Evolutionary conservation across 257 asterid species (phyloP).

Genomic region (Rauvolfia tetraphylla): DNA sequence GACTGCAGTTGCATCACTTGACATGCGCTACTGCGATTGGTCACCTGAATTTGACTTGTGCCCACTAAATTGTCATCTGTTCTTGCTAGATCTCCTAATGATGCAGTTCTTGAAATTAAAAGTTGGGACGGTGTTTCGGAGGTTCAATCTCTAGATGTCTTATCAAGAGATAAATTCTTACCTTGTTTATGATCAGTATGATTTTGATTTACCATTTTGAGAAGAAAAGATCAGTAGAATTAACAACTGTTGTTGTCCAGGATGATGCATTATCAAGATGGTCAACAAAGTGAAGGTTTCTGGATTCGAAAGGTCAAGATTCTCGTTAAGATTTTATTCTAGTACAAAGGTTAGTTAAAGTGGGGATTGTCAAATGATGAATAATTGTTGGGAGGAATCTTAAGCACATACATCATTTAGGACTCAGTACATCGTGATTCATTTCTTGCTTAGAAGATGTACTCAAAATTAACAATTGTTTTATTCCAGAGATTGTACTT

Average conservation of each 20-base stretch:
- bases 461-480: background rate
- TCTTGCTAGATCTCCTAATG: too few relatives aligned
- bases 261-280: constrained; percentile 2
- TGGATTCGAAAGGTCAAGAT: constrained; percentile 16
- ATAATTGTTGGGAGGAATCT: constrained; percentile 16
- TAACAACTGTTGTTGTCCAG: background rate
- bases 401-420: background rate
- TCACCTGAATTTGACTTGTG: background rate
- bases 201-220: too few relatives aligned
- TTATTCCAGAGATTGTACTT: background rate
- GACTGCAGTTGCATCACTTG: constrained; percentile 2
- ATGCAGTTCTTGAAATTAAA: too few relatives aligned
- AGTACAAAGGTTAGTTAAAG: constrained; percentile 18
- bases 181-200: background rate
- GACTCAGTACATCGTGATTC: background rate
- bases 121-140: background rate
- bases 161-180: background rate
- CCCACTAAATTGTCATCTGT: background rate
- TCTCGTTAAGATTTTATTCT: constrained; percentile 8
- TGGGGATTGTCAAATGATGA: constrained; percentile 17
- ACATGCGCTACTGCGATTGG: background rate
- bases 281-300: constrained; percentile 15
- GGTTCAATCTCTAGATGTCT: background rate
- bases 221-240: background rate
- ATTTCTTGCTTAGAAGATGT: background rate